Conservation (phyloP, 164 flowering plant species). For the Amborella trichopoda region DNA sequence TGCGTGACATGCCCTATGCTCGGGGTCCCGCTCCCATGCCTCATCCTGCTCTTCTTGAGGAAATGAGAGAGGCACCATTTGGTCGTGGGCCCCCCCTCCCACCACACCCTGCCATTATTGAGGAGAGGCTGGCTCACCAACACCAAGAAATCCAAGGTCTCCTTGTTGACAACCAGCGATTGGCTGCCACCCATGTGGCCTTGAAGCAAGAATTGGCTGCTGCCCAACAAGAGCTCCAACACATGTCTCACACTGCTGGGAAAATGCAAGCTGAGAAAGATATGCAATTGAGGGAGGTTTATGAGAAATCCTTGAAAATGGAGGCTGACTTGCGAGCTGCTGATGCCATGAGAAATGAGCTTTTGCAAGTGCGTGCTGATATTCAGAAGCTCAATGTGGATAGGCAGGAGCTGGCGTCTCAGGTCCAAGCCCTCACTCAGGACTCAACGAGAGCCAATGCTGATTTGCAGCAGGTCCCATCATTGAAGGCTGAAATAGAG, state of each 20-base stretch:
- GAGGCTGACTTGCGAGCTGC: conserved; percentile 58
- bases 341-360: conserved; percentile 68
- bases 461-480: conserved; percentile 63
- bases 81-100: conserved; percentile 36
- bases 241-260: conserved; percentile 34
- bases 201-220: conserved; percentile 78
- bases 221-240: conserved; percentile 60
- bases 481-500: conserved; percentile 65
- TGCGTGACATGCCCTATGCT: conserved; percentile 39
- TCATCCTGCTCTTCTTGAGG: conserved; percentile 61
- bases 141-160: conserved; percentile 73
- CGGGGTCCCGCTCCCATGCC: conserved; percentile 30
- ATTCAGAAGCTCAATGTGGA: conserved; percentile 51
- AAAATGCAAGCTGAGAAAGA: conserved; percentile 52
- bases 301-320: conserved; percentile 60
- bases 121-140: conserved; percentile 69
- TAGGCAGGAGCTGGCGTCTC: conserved; percentile 56
- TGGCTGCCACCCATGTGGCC: conserved; percentile 95
- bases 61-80: conserved; percentile 51
- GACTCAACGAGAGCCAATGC: conserved; percentile 47
- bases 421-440: conserved; percentile 56
- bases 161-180: conserved; percentile 66
- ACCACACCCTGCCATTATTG: conserved; percentile 36
- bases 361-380: conserved; percentile 52
- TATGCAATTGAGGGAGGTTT: conserved; percentile 53